Evolutionary conservation across 352 stramenopile species (phyloP), one percentile per base, ranked within the genome.

Genomic region (Phytopythium aichiense): DNA sequence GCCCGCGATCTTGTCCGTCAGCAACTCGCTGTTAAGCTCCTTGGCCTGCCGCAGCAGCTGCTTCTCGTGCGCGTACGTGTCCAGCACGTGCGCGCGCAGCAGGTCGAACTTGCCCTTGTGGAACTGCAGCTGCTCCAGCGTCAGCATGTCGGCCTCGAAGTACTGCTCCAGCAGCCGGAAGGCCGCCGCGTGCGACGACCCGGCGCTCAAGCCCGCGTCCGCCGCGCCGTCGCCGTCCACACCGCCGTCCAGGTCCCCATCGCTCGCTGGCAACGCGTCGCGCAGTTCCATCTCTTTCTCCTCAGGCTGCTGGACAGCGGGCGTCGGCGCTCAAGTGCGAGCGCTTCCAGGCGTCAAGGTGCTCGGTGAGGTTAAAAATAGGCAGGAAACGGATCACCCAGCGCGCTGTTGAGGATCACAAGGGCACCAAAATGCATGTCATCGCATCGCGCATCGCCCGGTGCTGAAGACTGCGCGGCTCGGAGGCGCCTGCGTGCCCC

Each of bases 31-130:
- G 67, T 94, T 95, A 42, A 95, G 81, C 45, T 80, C 64, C 64
- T 96, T 95, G 37, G 86, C 82, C 37, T 92, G 76, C 64, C 87
- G 87, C 15, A 95, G 73, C 48, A 95, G 61, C 58, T 77, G 55
- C 67, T 92, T 94, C 61, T 94, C 86, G 66, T 89, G 83, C 48
- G 87, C 87, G 68, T 93, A 93, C 40, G 84, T 93, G 22, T 80
- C 74, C 48, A 94, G 67, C 40, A 93, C 79, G 46, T 74, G 85
- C 25, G 73, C 75, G 53, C 91, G 82, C 33, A 94, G 69, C 61
- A 82, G 78, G 22, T 72, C 63, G 69, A 92, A 94, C 49, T 88
- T 91, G 15, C 88, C 75, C 66, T 94, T 94, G 71, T 93, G 79
- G 66, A 87, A 89, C 62, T 91, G 71, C 58, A 91, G 71, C 64